These are phyloP conservation scores for Chlamydomonas sp. DNA, from an alignment of 139 green algal genomes.

Conservation along the genomic window DNA sequence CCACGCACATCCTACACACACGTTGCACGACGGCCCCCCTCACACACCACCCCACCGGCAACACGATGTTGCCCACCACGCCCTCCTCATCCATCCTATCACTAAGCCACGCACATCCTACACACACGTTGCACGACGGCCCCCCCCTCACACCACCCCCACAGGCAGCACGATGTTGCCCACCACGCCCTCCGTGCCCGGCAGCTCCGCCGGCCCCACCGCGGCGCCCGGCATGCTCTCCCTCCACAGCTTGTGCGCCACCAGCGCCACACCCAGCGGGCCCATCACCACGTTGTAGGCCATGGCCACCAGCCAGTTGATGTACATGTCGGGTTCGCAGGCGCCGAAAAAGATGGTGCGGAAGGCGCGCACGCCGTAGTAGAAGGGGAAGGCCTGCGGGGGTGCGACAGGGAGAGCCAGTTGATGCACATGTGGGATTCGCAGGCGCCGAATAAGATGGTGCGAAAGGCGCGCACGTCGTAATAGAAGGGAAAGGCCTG, in stretches of 20 bases:
- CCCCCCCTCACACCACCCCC: too few species aligned
- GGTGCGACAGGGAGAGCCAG: not conserved
- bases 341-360: slow-evolving; percentile 41
- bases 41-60: too few species aligned
- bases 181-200: too few species aligned
- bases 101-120: too few species aligned
- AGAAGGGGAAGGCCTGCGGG: slow-evolving; percentile 35
- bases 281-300: slow-evolving; percentile 31
- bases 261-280: slow-evolving; percentile 4
- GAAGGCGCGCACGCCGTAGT: slow-evolving; percentile 38
- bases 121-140: too few species aligned
- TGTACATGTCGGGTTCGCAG: not conserved
- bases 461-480: not conserved
- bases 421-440: not conserved
- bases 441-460: not conserved
- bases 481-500: slow-evolving; percentile 2
- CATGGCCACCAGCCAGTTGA: slow-evolving; percentile 32
- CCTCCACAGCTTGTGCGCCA: not conserved
- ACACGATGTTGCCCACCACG: too few species aligned
- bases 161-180: too few species aligned
- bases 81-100: too few species aligned
- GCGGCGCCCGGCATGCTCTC: not conserved
- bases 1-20: too few species aligned
- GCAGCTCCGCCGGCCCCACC: not conserved
- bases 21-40: too few species aligned